These are phyloP conservation scores for Cadophora malorum DNA, from an alignment of 2,329 filamentous ascomycete species.

Conservation along the genomic window DNA sequence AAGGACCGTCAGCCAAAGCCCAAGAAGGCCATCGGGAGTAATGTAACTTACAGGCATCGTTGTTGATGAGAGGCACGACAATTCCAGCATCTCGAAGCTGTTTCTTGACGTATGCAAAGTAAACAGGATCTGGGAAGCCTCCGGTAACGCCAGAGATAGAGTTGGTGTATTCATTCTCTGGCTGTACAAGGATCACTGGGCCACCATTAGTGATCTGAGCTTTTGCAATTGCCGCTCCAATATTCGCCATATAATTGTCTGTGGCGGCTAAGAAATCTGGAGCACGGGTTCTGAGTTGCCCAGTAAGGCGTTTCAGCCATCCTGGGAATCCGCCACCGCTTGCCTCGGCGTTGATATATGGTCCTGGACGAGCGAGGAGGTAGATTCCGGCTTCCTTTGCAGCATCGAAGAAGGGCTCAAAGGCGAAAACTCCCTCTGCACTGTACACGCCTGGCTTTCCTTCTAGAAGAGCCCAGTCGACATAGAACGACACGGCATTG, in stretches of 20 bases:
- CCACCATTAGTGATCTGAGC: slow-evolving; percentile 85
- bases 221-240: slow-evolving; percentile 71
- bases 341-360: slow-evolving; percentile 80
- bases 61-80: slow-evolving; percentile 76
- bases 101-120: slow-evolving; percentile 74
- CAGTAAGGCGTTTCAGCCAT: slow-evolving; percentile 75
- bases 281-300: slow-evolving; percentile 66
- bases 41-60: slow-evolving; percentile 61
- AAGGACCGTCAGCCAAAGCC: slow-evolving; percentile 18
- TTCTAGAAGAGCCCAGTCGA: slow-evolving; percentile 80
- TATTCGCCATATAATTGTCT: slow-evolving; percentile 61
- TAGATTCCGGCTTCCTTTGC: slow-evolving; percentile 77
- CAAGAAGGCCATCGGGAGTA: neutral
- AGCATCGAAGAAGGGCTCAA: slow-evolving; percentile 78
- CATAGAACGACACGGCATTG: slow-evolving; percentile 80
- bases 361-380: slow-evolving; percentile 63
- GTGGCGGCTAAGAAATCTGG: slow-evolving; percentile 70
- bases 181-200: slow-evolving; percentile 78
- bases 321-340: slow-evolving; percentile 82
- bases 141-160: slow-evolving; percentile 53
- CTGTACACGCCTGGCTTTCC: slow-evolving; percentile 73
- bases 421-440: slow-evolving; percentile 73
- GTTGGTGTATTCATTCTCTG: slow-evolving; percentile 80
- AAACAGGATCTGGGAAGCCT: slow-evolving; percentile 68
- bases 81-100: slow-evolving; percentile 73